A percentile compares a stretch with the other conserved stretches of the same genome.
These are phyloP conservation scores for Acanthamoeba quina DNA, from an alignment of 208 protist genomes.

Conservation along the genomic window DNA sequence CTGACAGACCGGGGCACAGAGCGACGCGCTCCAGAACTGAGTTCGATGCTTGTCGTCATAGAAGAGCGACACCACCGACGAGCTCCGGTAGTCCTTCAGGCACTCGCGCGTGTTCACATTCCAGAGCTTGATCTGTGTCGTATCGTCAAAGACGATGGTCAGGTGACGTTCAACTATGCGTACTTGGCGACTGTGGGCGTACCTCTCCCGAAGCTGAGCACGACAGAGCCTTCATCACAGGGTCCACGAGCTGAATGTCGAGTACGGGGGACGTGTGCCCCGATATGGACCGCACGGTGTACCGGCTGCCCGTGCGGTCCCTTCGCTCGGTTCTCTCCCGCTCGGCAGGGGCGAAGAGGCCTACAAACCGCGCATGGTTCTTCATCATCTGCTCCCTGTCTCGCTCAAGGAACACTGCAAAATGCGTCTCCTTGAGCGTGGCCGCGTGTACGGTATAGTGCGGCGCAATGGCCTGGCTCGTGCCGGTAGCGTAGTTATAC, in stretches of 20 bases:
- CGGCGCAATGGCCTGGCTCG: conserved; percentile 41
- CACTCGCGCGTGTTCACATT: conserved; percentile 35
- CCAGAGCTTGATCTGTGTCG: conserved; percentile 6
- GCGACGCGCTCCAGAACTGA: conserved; percentile 20
- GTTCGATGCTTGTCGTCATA: conserved; percentile 18
- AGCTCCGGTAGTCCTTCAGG: neutral
- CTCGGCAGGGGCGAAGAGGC: conserved; percentile 9
- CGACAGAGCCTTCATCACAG: conserved; percentile 48
- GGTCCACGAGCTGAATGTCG: conserved; percentile 31
- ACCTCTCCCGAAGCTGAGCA: conserved; percentile 23
- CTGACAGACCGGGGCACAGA: neutral
- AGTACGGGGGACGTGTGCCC: neutral
- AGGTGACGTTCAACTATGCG: neutral
- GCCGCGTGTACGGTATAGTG: neutral
- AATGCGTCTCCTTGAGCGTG: conserved; percentile 11
- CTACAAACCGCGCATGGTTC: neutral
- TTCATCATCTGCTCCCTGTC: conserved; percentile 18
- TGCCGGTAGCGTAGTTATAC: neutral
- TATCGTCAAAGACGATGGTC: neutral
- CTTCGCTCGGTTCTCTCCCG: conserved; percentile 42
- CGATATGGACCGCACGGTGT: conserved; percentile 1
- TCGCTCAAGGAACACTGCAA: conserved; percentile 41
- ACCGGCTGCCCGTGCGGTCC: neutral
- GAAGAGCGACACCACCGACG: neutral
- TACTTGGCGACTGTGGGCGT: too few species aligned